phyloP scores from a whole-genome alignment of 2,329 filamentous ascomycete genomes.

The Fusarium xyrophilum region DNA sequence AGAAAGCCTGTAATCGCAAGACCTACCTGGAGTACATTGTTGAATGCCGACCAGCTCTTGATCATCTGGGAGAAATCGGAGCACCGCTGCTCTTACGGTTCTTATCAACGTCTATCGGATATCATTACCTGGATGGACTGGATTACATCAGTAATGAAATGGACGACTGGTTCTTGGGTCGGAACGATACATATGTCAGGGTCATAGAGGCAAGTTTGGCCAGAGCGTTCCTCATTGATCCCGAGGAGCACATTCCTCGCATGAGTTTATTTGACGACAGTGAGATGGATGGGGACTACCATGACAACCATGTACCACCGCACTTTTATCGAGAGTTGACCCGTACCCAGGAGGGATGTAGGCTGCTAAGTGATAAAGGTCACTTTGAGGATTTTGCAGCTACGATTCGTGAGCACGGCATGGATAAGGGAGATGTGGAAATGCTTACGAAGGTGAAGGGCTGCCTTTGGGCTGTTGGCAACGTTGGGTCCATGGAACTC shows the following conservation, averaged over 20 bases:
- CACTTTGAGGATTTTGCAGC: constrained; percentile 93
- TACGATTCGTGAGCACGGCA: constrained; percentile 86
- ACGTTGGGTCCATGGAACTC: constrained; percentile 97
- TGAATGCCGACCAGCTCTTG: constrained; percentile 90
- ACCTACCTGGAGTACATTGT: constrained; percentile 94
- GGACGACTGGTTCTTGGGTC: constrained; percentile 98
- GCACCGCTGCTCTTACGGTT: constrained; percentile 92
- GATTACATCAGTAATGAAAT: constrained; percentile 99
- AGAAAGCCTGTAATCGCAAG: constrained; percentile 95
- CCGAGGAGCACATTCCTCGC: constrained; percentile 63
- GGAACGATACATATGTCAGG: constrained; percentile 94
- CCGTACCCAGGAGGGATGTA: constrained; percentile 89
- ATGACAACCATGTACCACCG: constrained; percentile 80
- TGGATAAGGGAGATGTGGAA: constrained; percentile 85
- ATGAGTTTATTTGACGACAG: constrained; percentile 66
- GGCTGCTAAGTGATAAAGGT: constrained; percentile 86
- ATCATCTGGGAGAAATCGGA: constrained; percentile 95
- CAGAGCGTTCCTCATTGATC: constrained; percentile 76
- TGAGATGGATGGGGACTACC: constrained; percentile 61
- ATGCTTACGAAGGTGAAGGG: constrained; percentile 93
- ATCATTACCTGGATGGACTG: constrained; percentile 94
- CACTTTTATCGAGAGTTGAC: constrained; percentile 98
- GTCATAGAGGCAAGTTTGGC: constrained; percentile 96
- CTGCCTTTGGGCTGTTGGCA: constrained; percentile 96
- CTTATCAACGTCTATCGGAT: constrained; percentile 93